phyloP scores from a whole-genome alignment of 345 rosid species.

The Citropsis articulata region DNA sequence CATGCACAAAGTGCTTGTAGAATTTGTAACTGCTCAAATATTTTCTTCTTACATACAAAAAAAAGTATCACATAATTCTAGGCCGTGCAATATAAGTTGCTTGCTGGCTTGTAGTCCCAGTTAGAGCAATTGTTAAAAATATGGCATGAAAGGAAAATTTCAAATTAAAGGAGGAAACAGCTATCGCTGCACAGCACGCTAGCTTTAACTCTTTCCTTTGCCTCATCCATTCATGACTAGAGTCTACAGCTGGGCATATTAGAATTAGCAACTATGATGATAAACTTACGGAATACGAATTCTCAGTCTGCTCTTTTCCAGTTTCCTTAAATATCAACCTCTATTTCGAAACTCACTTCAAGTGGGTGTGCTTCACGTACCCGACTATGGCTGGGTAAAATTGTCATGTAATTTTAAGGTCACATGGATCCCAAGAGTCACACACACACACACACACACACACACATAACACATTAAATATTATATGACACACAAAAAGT shows the following conservation, averaged over 20 bases:
- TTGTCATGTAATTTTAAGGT: neutral
- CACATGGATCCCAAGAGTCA: too few relatives aligned
- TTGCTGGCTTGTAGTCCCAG: too few relatives aligned
- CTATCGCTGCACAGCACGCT: neutral
- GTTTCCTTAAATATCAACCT: neutral
- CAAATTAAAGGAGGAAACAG: neutral
- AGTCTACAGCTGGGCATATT: neutral
- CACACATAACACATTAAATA: too few relatives aligned
- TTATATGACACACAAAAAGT: too few relatives aligned
- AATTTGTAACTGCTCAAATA: too few relatives aligned
- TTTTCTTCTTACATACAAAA: too few relatives aligned
- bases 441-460: too few relatives aligned
- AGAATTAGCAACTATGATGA: neutral
- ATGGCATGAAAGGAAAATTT: neutral
- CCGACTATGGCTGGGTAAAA: neutral
- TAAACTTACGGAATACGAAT: neutral
- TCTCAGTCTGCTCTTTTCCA: neutral
- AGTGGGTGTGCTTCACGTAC: neutral
- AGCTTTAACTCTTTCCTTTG: neutral
- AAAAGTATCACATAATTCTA: too few relatives aligned
- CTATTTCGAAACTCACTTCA: neutral
- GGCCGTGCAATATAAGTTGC: too few relatives aligned
- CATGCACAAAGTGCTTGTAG: too few relatives aligned
- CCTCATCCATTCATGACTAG: too few relatives aligned
- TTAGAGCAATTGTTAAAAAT: too few relatives aligned